Base-by-base conservation (phyloP, 306 rosid species). In the Mimosa bimucronata region DNA sequence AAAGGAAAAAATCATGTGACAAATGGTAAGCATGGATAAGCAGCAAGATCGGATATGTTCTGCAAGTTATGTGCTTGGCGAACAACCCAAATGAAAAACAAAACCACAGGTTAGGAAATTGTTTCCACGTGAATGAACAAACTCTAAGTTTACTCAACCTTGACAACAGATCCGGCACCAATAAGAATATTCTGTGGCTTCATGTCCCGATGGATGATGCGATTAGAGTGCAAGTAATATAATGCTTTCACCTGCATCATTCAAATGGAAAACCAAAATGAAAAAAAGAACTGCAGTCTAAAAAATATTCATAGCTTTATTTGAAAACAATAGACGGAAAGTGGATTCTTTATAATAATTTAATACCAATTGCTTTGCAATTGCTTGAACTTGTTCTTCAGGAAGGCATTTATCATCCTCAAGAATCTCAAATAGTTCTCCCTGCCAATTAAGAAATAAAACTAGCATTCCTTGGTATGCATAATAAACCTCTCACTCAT, bases 351-450 rank as follows among this genome's bases (percentile, higher is more conserved):
- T 28, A 55, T 19, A 40, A 37, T 58, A 66, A 30, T 74, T 75
- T 71, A 80, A 67, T 91, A 95, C 99, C 97, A 95, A 86, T 86
- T 95, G 98, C 88, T 95, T 95, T 81, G 99, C 97, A 83, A 95
- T 95, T 77, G 97, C 99, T 83, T 91, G 99, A 81, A 95, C 98
- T 91, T 92, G 98, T 83, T 91, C 97, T 89, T 95, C 99, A 6
- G 98, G 99, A 87, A 95, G 98, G 90, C 89, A 87, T 82, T 91
- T 95, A 71, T 95, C 99, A 86, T 95, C 98, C 91, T 95, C 99
- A 26, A 95, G 99, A 92, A 95, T 90, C 88, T 93, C 99, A 91
- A 95, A 95, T 40, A 95, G 91, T 81, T 95, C 99, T 52, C 99
- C 99, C 97, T 91, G 81, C 37, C 65, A 52, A 83, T 78, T 66